Conservation (phyloP, 768 basidiomycete genomes). For the Trametes cingulata region DNA sequence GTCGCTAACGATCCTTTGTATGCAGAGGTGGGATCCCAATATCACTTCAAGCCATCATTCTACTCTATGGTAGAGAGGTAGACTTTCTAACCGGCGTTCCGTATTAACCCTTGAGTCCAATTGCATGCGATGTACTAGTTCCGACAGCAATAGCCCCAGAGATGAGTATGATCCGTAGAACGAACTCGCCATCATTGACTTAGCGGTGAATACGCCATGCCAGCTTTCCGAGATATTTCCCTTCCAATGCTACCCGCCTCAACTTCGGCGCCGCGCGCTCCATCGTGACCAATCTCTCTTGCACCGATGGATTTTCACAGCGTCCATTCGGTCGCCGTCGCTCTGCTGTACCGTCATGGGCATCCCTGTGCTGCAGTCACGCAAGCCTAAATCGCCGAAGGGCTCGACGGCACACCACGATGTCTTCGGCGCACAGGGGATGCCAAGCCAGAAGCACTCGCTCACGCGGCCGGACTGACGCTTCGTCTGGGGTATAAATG, state of each 20-base stretch:
- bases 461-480: not conserved
- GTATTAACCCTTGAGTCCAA: too few relatives aligned
- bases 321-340: not conserved
- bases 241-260: conserved; percentile 12
- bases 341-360: not conserved
- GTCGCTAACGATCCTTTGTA: too few relatives aligned
- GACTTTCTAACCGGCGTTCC: too few relatives aligned
- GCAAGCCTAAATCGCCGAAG: conserved; percentile 10
- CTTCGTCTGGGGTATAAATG: conserved; percentile 6
- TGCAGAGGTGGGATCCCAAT: too few relatives aligned
- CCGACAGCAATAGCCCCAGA: not conserved
- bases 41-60: too few relatives aligned
- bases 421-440: not conserved
- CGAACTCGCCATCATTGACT: not conserved
- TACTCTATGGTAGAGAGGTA: too few relatives aligned
- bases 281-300: conserved; percentile 7
- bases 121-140: too few relatives aligned
- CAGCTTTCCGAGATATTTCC: conserved; percentile 12
- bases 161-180: not conserved
- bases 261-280: conserved; percentile 10
- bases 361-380: not conserved
- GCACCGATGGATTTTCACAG: too few relatives aligned
- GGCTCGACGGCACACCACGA: not conserved
- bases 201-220: not conserved
- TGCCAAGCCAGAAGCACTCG: conserved; percentile 7